Base-by-base conservation (phyloP, 139 green algal genomes). In the Diplosphaera chodatii region DNA sequence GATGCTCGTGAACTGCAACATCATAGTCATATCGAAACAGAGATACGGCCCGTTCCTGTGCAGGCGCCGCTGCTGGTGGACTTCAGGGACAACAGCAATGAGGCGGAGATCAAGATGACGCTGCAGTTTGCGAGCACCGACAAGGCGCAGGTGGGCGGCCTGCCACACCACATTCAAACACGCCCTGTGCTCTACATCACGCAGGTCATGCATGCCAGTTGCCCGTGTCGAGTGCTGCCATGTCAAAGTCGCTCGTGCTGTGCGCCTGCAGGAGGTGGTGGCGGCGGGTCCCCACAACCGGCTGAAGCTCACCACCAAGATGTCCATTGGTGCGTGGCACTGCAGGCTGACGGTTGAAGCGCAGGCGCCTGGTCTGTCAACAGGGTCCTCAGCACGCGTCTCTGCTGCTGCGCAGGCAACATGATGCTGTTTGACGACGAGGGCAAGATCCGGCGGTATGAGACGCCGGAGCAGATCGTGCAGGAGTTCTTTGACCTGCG, bases 391-490 rank as follows among this genome's bases (percentile, higher is more conserved):
- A n/a, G n/a, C n/a, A n/a, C n/a, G n/a, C n/a, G n/a, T n/a, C n/a
- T 48, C 37, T 48, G 37, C 32, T 73, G 68, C 0, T 63, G 63
- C 71, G 68, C 56, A 96, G 89, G 84, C 78, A 99, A 99, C 89
- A 98, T 99, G 95, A 89, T 97, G 86, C 85, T 98, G 56, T 99
- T 98, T 80, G 86, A 96, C 75, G 59, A 74, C 55, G 79, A 96
- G 20, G 94, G 94, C 55, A 21, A 81, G 2, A 99, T 99, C 83
- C 89, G 84, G 79, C 92, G 90, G 71, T 99, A 98, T 74, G 76
- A 87, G 33, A 82, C 73, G 23, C 88, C 95, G 0, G 91, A 98
- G 78, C 75, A 91, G 59, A 94, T 97, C 70, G 82, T 99, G 40
- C 32, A 77, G 13, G 92, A 97, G 63, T 99, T 99, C 84, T 98